phyloP scores from a whole-genome alignment of 108 stramenopile species.

The Aureococcus anophagefferens region DNA sequence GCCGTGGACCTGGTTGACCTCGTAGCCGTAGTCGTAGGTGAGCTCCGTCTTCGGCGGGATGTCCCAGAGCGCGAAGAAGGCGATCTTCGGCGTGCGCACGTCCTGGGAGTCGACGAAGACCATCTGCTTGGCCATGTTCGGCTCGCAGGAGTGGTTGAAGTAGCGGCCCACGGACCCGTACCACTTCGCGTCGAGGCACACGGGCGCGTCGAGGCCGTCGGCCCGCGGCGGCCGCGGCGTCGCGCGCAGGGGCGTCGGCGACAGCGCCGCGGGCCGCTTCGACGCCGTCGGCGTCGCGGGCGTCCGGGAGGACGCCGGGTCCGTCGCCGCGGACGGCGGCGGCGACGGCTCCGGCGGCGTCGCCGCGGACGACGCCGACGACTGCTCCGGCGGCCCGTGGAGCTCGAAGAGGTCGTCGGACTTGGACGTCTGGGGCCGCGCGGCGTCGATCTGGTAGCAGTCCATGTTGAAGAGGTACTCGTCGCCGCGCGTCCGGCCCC shows the following conservation, averaged over 20 bases:
- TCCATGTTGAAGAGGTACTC: constrained; percentile 30
- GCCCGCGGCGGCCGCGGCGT: no score
- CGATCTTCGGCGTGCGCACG: constrained; percentile 10
- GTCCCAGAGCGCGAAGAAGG: background rate
- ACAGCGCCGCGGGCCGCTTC: background rate
- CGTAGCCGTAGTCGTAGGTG: constrained; percentile 31
- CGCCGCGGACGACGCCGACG: no score
- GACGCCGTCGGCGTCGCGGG: no score
- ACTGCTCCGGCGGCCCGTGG: no score
- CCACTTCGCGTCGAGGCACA: constrained; percentile 23
- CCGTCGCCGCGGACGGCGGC: no score
- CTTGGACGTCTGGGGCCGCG: background rate
- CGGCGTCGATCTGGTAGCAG: constrained; percentile 8
- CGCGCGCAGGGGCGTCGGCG: constrained; percentile 6
- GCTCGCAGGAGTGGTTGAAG: constrained; percentile 35
- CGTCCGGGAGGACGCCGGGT: no score
- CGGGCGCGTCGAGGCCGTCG: background rate
- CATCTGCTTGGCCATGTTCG: constrained; percentile 13
- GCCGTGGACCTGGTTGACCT: constrained; percentile 18
- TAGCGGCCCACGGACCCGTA: constrained; percentile 35
- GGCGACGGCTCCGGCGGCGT: no score
- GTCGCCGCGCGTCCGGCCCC: constrained; percentile 16
- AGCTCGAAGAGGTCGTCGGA: background rate
- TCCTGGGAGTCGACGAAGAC: constrained; percentile 15
- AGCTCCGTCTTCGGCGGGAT: constrained; percentile 8